Base-by-base conservation (phyloP, 2,329 filamentous ascomycete genomes). In the Aspergillus piperis region DNA sequence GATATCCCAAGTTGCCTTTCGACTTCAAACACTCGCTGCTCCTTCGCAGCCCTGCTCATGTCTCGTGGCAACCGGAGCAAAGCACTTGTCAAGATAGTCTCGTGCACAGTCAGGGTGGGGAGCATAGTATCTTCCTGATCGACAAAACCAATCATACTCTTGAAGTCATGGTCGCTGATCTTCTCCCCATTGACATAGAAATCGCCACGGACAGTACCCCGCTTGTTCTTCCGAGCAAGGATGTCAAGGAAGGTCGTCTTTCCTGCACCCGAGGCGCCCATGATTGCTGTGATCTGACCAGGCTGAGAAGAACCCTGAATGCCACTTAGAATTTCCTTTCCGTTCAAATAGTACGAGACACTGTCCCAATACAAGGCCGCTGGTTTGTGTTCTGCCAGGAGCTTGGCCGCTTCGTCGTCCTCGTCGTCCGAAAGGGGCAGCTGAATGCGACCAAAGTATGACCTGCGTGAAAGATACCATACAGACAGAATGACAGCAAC, bases 111-210 rank as follows among this genome's bases (percentile, higher is more conserved):
- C 67, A 99, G 81, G 0, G 95, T 99, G 0, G 95, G 89, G 47
- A 99, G 83, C 88, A 99, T 94, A 5, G 94, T 96, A 73, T 99
- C 95, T 72, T 99, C 95, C 78, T 99, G 95, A 69, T 99, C 95
- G 42, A 99, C 95, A 69, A 98, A 99, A 21, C 96, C 95, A 65
- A 97, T 90, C 54, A 98, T 92, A 63, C 87, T 93, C 73, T 90
- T 91, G 79, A 95, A 99, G 64, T 97, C 91, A 30, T 85, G 77
- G 73, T 97, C 91, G 32, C 82, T 83, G 39, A 98, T 88, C 74
- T 91, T 94, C 75, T 98, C 92, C 36, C 95, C 96, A 67, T 98
- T 98, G 70, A 99, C 88, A 70, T 89, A 95, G 70, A 97, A 96
- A 61, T 94, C 86, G 19, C 96, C 96, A 8, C 83, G 80, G 0